Evolutionary conservation across 1,284 basidiomycete species (phyloP), one percentile per base, ranked within the genome.

Genomic region (Pisolithus thermaeus): DNA sequence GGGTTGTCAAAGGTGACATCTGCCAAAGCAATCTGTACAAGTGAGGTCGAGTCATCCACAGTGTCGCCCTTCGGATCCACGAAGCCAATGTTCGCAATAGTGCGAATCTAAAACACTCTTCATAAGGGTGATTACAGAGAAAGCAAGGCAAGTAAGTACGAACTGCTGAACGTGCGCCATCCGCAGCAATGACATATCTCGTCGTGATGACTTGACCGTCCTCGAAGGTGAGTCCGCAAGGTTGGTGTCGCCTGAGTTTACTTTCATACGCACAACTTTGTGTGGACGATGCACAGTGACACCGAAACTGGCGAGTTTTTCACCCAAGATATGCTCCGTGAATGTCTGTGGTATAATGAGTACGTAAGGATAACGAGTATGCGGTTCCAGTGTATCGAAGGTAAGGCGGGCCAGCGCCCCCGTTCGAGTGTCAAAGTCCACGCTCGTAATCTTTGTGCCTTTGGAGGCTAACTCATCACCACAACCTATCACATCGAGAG

Each of bases 161-260:
- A 58, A 79, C 81, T 16, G 66, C 61, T 2, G 81, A 83, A 48
- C 63, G 70, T 16, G 75, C 67, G 16, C 81, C 81, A 60, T 83
- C 80, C 11, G 81, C 79, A 38, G 77, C 80, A 28, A 83, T 59
- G 2, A 82, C 72, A 57, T 78, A 79, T 23, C 68, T 70, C 8
- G 79, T 66, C 1, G 64, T 70, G 30, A 81, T 61, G 9, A 68
- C 61, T 47, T 70, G 68, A 0, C 78, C 80, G 35, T 73, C 71
- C 28, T 81, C 78, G 53, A 83, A 81, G 0, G 59, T 50, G 5
- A 79, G 28, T 76, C 68, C 2, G 50, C 66, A 22, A 75, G 28
- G 16, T 44, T 50, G 46, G 58, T 12, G 35, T 65, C 54, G 2
- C 55, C 53, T 5, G 56, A 22, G 16, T 62, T 61, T 20, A 56